These are phyloP conservation scores for Sphaerobolus stellatus DNA, from an alignment of 1,284 basidiomycete species.

Conservation along the genomic window DNA sequence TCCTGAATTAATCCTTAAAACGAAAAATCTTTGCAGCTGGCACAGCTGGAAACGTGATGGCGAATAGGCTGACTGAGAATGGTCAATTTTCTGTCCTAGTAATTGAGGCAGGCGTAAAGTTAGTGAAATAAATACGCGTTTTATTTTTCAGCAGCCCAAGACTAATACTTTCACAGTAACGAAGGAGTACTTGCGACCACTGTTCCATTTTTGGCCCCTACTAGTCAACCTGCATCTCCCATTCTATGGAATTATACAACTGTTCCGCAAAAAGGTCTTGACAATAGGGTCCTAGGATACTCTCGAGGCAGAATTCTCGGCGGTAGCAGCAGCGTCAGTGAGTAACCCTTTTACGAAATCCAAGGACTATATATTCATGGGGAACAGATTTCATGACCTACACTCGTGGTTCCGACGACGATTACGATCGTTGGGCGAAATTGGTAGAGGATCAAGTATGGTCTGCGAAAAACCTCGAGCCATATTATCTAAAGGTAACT, in stretches of 20 bases:
- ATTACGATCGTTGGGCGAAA: conserved; percentile 29
- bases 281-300: conserved; percentile 26
- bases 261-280: conserved; percentile 27
- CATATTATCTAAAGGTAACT: conserved; percentile 23
- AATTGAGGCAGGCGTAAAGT: conserved; percentile 19
- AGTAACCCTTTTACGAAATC: too few relatives aligned
- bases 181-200: conserved; percentile 8
- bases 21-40: conserved; percentile 12
- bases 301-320: conserved; percentile 33
- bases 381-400: conserved; percentile 21
- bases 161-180: conserved; percentile 12
- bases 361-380: background rate
- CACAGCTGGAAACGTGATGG: conserved; percentile 21
- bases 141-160: too few relatives aligned
- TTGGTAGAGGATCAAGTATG: conserved; percentile 31
- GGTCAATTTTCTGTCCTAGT: conserved; percentile 26
- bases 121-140: background rate
- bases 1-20: background rate
- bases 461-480: conserved; percentile 28
- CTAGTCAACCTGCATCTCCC: conserved; percentile 21
- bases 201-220: conserved; percentile 11
- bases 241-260: conserved; percentile 36
- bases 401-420: conserved; percentile 25
- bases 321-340: conserved; percentile 34
- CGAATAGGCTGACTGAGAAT: conserved; percentile 25